Base-by-base conservation (phyloP, 495 filamentous ascomycete genomes). In the Tuber microsphaerosporum region DNA sequence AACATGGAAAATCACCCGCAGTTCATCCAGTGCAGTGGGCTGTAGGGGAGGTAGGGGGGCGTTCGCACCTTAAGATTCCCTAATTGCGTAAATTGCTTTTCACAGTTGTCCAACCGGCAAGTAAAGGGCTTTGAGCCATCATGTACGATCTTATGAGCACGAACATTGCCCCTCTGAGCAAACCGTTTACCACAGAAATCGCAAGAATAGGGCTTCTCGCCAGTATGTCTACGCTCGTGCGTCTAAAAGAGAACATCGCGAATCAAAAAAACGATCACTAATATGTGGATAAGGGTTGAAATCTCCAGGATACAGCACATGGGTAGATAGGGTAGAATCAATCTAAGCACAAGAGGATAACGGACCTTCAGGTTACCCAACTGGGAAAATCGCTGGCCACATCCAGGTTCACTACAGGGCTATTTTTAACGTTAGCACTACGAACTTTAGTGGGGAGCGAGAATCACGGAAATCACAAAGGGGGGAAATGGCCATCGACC, bases 71-170 rank as follows among this genome's bases (percentile, higher is more conserved):
- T 97, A 9, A 97, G 86, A 79, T 97, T 97, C 0, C 94, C 94
- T 5, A 94, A 87, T 74, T 94, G 92, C 0, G 93, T 94, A 81
- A 97, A 97, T 34, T 90, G 88, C 85, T 97, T 97, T 70, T 88
- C 86, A 82, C 94, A 97, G 74, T 89, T 87, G 79, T 95, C 92
- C 31, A 97, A 86, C 71, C 88, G 88, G 83, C 94, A 97, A 22
- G 86, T 88, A 81, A 93, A 97, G 2, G 91, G 92, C 82, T 94
- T 97, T 37, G 88, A 86, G 69, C 90, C 86, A 51, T 89, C 86
- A 83, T 97, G 94, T 16, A 92, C 94, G 79, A 91, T 91, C 83
- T 90, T 90, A 84, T 97, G 94, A 8, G 94, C 92, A 61, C 92
- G 91, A 45, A 97, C 91, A 77, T 96, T 96, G 82, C 93, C 93